Percentiles rank a stretch among this genome's conserved stretches.
Conservation (phyloP, 306 rosid species). For the Cucurbita ficifolia region DNA sequence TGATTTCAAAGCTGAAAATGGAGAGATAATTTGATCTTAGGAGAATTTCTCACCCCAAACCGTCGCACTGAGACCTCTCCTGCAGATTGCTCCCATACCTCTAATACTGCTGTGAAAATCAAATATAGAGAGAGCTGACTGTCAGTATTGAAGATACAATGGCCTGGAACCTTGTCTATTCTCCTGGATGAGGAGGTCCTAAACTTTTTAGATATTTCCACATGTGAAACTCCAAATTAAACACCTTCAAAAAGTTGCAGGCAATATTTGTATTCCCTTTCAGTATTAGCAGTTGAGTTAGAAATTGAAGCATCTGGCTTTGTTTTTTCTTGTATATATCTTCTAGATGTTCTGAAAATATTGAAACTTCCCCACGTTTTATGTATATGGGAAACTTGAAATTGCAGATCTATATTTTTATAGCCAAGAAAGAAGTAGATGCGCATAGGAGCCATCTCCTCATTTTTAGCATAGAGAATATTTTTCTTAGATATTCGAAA, state of each 20-base stretch:
- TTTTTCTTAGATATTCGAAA: background rate
- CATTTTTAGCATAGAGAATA: background rate
- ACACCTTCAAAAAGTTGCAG: background rate
- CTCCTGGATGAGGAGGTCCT: background rate
- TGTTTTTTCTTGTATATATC: background rate
- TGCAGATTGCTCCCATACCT: background rate
- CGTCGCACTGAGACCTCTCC: too few relatives aligned
- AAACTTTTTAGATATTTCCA: background rate
- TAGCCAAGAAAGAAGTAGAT: background rate
- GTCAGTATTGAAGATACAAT: background rate
- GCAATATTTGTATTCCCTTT: background rate
- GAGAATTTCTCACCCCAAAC: background rate
- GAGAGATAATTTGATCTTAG: background rate
- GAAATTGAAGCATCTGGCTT: background rate
- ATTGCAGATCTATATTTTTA: background rate
- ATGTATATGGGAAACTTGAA: background rate
- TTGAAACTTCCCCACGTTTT: background rate
- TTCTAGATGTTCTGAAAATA: background rate
- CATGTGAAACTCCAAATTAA: too few relatives aligned
- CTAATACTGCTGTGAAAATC: background rate
- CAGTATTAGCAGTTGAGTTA: background rate
- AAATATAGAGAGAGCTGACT: background rate
- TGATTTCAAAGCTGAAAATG: background rate
- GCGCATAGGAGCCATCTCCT: background rate
- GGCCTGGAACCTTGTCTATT: background rate